Conservation (phyloP, 306 rosid genomes). For the Vigna radiata region DNA sequence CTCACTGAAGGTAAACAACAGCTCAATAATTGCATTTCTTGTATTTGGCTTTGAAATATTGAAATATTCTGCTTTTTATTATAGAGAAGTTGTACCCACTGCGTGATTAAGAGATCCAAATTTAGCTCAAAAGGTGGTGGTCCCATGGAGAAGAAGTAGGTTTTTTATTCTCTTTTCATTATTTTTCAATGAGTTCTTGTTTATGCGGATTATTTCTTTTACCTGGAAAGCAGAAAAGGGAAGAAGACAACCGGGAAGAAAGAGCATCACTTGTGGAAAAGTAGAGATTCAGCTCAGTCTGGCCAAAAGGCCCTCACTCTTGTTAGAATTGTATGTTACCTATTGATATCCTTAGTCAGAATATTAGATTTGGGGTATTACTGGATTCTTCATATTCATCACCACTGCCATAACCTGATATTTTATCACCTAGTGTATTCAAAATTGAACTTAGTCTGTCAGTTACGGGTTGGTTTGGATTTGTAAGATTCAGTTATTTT, state of each 20-base stretch:
- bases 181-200: conserved; percentile 14
- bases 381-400: not conserved
- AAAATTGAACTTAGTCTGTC: not conserved
- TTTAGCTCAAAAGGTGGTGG: conserved; percentile 41
- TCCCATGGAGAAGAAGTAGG: conserved; percentile 60
- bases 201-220: conserved; percentile 9
- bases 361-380: conserved; percentile 12
- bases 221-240: conserved; percentile 59
- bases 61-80: conserved; percentile 17
- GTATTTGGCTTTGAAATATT: not conserved
- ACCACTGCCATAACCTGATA: not conserved
- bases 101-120: conserved; percentile 44
- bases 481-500: not conserved
- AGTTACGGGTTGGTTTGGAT: not conserved
- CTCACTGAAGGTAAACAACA: conserved; percentile 46
- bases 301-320: conserved; percentile 92
- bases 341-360: conserved; percentile 31
- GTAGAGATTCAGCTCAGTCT: conserved; percentile 75
- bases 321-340: conserved; percentile 66
- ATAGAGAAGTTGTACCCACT: conserved; percentile 37
- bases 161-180: conserved; percentile 25
- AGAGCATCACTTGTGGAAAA: conserved; percentile 86
- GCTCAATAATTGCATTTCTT: conserved; percentile 7
- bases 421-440: not conserved
- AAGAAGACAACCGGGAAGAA: conserved; percentile 56